Evolutionary conservation across 495 filamentous ascomycete genomes (phyloP).

Genomic region (Penicillium crystallinum): DNA sequence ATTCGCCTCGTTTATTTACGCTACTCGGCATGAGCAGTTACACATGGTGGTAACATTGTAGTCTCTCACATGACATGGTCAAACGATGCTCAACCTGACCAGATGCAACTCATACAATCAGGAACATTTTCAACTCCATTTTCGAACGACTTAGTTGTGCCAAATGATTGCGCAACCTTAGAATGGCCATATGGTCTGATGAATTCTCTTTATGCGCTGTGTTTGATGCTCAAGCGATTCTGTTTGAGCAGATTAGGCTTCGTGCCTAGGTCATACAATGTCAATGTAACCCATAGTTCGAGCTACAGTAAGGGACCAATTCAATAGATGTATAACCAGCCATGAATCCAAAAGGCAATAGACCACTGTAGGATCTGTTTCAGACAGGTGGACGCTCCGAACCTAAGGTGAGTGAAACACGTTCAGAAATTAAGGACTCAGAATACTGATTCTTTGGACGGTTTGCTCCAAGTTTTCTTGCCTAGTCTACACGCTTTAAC

Average conservation of each 20-base stretch:
- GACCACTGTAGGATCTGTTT: neutral
- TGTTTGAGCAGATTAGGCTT: neutral
- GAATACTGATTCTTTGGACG: neutral
- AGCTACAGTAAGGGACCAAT: neutral
- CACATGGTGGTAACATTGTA: slow-evolving; percentile 12
- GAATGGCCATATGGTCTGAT: too few relatives aligned
- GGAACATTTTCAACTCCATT: neutral
- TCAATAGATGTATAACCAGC: neutral
- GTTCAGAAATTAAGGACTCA: neutral
- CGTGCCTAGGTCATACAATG: neutral
- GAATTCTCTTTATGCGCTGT: neutral
- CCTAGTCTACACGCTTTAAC: neutral
- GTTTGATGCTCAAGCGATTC: neutral
- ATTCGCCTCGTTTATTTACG: too few relatives aligned
- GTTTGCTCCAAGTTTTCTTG: neutral
- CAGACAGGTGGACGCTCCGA: neutral
- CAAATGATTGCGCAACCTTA: too few relatives aligned
- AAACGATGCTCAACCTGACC: neutral
- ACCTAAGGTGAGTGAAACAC: neutral
- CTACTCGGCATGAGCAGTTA: too few relatives aligned
- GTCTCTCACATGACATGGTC: neutral
- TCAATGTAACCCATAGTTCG: slow-evolving; percentile 7
- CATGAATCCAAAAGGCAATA: neutral
- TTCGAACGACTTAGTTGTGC: too few relatives aligned
- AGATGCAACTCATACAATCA: neutral